phyloP scores from a whole-genome alignment of 179 eudicot species.

The Dionaea muscipula region DNA sequence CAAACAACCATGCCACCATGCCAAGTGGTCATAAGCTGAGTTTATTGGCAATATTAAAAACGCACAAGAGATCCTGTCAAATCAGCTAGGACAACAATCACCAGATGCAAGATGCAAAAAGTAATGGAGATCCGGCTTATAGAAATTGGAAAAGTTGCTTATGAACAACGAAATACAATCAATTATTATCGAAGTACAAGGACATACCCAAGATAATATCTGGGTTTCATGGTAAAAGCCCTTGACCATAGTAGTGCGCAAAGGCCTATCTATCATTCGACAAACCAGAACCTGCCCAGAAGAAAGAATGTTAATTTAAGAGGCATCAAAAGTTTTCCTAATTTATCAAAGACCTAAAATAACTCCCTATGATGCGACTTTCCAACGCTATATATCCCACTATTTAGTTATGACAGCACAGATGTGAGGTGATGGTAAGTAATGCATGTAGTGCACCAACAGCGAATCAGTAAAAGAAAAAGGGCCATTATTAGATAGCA shows the following conservation, averaged over 20 bases:
- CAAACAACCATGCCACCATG: no score
- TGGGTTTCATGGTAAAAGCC: conserved; percentile 99
- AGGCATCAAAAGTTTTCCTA: neutral
- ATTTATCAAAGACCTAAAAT: neutral
- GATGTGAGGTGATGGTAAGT: neutral
- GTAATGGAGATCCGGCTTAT: no score
- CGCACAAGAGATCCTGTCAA: no score
- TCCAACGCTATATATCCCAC: neutral
- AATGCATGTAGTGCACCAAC: neutral
- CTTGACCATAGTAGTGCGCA: conserved; percentile 90
- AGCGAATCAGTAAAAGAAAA: neutral
- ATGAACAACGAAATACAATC: no score
- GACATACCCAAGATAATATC: conserved; percentile 85
- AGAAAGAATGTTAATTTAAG: neutral
- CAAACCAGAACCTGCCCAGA: conserved; percentile 81
- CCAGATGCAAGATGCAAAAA: no score
- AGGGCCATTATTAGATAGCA: neutral
- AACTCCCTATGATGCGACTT: no score
- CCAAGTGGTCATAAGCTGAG: no score
- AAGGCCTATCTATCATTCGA: conserved; percentile 95
- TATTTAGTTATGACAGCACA: no score
- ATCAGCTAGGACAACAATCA: no score
- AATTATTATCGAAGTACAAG: conserved; percentile 7
- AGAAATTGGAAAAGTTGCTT: no score
- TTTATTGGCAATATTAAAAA: no score